A percentile compares a stretch with the other conserved stretches of the same genome.
These are phyloP conservation scores for Leucoagaricus sp. DNA, from an alignment of 1,284 basidiomycete species.

Conservation along the genomic window DNA sequence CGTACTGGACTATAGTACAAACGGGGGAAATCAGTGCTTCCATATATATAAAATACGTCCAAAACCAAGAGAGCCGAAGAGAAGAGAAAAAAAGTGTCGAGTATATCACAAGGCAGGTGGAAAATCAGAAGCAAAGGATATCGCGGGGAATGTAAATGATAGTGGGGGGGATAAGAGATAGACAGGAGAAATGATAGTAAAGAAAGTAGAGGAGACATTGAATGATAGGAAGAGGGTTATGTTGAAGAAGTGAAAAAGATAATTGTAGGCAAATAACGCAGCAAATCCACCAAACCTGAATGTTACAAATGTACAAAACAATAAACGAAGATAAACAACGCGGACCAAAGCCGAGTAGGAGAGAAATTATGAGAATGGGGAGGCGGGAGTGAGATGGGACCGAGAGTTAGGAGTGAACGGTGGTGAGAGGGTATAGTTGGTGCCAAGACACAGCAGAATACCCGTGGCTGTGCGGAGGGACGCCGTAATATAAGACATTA, in stretches of 20 bases:
- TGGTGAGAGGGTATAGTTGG: too few species aligned
- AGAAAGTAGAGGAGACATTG: too few species aligned
- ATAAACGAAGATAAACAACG: not conserved
- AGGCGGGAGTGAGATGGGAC: not conserved
- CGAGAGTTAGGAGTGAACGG: not conserved
- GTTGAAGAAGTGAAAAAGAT: not conserved
- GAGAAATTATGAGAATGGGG: too few species aligned
- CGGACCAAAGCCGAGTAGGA: not conserved
- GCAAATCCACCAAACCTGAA: not conserved
- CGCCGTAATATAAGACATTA: too few species aligned
- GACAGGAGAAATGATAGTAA: not conserved
- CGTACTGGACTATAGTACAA: slow-evolving; percentile 1
- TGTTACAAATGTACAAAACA: not conserved
- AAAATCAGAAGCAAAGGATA: not conserved
- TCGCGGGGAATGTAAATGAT: too few species aligned
- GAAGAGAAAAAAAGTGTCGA: not conserved
- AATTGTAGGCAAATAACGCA: not conserved
- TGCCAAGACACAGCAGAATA: too few species aligned
- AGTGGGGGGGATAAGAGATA: too few species aligned
- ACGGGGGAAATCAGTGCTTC: slow-evolving; percentile 1
- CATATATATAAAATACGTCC: slow-evolving; percentile 6
- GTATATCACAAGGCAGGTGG: not conserved
- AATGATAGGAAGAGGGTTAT: too few species aligned
- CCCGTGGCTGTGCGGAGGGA: too few species aligned
- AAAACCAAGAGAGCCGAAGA: not conserved